Evolutionary conservation across 139 green algal species (phyloP).

Genomic region (Tetradesmus lagerheimii): DNA sequence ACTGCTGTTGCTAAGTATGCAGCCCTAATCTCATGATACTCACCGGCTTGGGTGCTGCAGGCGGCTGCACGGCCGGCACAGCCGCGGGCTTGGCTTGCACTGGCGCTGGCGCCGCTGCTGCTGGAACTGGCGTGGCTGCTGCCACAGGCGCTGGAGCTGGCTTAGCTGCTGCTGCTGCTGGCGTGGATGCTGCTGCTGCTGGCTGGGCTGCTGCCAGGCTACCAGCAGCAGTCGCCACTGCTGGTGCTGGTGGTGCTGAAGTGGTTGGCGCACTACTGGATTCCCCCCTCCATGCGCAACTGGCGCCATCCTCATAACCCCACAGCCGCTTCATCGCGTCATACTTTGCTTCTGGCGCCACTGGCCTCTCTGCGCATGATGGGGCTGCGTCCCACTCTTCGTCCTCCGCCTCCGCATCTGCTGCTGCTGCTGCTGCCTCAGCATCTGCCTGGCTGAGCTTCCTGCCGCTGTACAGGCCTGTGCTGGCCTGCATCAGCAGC

Average conservation of each 20-base stretch:
- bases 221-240: background rate
- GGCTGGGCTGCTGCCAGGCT: background rate
- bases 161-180: background rate
- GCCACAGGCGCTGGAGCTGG: background rate
- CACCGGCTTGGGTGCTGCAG: background rate
- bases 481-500: background rate
- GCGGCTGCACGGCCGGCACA: background rate
- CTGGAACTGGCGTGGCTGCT: background rate
- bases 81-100: background rate
- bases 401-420: background rate
- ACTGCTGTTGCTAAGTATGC: background rate
- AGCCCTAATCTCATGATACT: background rate
- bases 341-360: background rate
- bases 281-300: background rate
- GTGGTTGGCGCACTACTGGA: background rate
- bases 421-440: background rate
- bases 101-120: background rate
- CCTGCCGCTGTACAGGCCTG: background rate
- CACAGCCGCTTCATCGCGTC: background rate
- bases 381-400: background rate
- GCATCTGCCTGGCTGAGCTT: background rate
- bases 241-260: background rate
- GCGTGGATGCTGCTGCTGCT: background rate
- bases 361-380: background rate
- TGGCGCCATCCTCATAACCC: background rate